Evolutionary conservation across 768 basidiomycete genomes (phyloP).

Genomic region (Imleria badia): DNA sequence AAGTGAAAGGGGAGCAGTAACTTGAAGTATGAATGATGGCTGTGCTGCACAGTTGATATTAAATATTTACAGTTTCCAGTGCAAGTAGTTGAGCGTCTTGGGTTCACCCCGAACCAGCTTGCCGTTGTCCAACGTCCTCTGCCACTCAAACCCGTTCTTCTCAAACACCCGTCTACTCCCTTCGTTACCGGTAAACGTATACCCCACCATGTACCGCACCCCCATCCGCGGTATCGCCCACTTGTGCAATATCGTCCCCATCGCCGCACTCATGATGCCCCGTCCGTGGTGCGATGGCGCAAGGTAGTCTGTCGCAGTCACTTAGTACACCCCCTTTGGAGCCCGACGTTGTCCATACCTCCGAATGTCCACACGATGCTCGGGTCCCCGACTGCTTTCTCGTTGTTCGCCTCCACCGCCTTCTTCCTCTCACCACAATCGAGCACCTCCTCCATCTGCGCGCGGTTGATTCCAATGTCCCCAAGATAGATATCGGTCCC

Average conservation of each 20-base stretch:
- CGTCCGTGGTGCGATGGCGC: conserved; percentile 59
- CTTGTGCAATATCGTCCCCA: conserved; percentile 49
- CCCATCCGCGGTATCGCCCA: conserved; percentile 72
- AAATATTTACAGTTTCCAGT: conserved; percentile 24
- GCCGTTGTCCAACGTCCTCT: conserved; percentile 39
- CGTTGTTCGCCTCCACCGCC: conserved; percentile 41
- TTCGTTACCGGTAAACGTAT: conserved; percentile 51
- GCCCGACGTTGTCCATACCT: conserved; percentile 36
- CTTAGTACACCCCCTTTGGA: not conserved
- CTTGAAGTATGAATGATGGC: conserved; percentile 1
- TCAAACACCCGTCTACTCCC: conserved; percentile 65
- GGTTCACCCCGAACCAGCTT: conserved; percentile 38
- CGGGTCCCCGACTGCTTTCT: conserved; percentile 47
- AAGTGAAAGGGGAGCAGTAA: not conserved
- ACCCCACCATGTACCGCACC: conserved; percentile 43
- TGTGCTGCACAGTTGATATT: conserved; percentile 4
- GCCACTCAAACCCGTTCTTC: conserved; percentile 58
- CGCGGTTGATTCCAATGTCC: conserved; percentile 27
- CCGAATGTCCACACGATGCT: conserved; percentile 62
- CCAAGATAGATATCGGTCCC: conserved; percentile 57
- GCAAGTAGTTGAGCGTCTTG: conserved; percentile 37
- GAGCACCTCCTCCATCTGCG: conserved; percentile 26
- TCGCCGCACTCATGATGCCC: conserved; percentile 73
- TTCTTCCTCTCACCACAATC: conserved; percentile 39
- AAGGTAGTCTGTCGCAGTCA: conserved; percentile 50